Evolutionary conservation across 1,139 yeast genomes (phyloP), one percentile per base, ranked within the genome.

Genomic region (Nadsonia starkeyi-henricii): DNA sequence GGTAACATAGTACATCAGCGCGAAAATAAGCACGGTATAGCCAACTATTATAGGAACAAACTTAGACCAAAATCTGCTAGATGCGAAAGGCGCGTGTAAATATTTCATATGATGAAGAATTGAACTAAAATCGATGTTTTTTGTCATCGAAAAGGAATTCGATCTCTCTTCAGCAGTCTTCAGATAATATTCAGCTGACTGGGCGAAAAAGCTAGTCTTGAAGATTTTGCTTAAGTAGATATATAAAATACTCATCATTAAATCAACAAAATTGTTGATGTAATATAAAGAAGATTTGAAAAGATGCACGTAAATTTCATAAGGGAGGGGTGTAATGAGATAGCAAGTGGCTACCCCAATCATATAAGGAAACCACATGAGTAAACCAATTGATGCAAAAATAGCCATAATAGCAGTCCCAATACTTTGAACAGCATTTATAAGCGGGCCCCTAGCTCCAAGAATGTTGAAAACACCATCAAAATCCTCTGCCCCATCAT

Each of bases 381-480:
- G 44, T 12, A 53, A 42, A 12, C 47, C 52, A 1, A 52, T 46
- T 3, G 52, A 33, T 1, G 48, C 21, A 13, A 52, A 52, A 7
- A 60, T 52, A 13, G 57, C 53, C 43, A 57, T 45, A 36, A 54
- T 52, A 3, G 59, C 60, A 8, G 54, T 52, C 15, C 46, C 39
- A 28, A 50, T 51, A 5, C 55, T 50, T 1, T 57, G 56, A 36
- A 59, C 46, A n/a, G 55, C 52, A 5, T 51, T 47, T 18, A 51
- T 37, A 2, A 63, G 41, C 5, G 67, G 65, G 3, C 66, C 67
- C 8, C 63, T 55, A 39, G 62, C 49, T 2, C 66, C 68, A 13
- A 62, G 52, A 12, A 63, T 53, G 42, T 62, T 62, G 19, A 61
- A 48, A 19, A 63, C 46, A 1, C 62, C 65, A 15, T 60, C 66